Base-by-base conservation (phyloP, 116 monocot genomes). In the Thalassia testudinum region DNA sequence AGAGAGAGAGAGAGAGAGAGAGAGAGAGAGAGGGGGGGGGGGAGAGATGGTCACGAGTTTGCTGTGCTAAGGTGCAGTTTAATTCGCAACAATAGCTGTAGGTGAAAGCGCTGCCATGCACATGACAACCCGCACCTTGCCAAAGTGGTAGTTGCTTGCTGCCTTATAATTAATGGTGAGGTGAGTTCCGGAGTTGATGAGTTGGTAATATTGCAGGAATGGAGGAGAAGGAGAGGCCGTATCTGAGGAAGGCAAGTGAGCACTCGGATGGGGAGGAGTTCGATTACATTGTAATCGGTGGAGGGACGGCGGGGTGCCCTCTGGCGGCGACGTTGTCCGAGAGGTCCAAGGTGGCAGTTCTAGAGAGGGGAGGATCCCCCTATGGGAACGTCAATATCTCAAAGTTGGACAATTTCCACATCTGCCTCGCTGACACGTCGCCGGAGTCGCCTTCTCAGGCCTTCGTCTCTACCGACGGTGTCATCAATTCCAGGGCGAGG, bases 281-380 rank as follows among this genome's bases (percentile, higher is more conserved):
- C 53, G 93, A 87, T 71, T 93, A 93, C 78, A 84, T 93, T n/a
- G 66, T 93, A 5, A 58, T 87, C 20, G 93, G 93, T 4, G 87
- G 93, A 7, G 93, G 93, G 53, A 93, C 93, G 26, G 87, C 87
- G 0, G 93, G 83, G 7, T 93, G 93, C 59, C 93, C 93, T 1
- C 55, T 93, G 58, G 93, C 93, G 15, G 84, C 93, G 17, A 93
- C 93, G 13, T 69, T 93, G 17, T 93, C 93, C 0, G 63, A 59
- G 43, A 84, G 81, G 15, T 84, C 67, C 69, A 78, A 49, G 8
- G 93, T 93, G 38, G 69, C 84, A 28, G 27, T 87, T 34, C 67
- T 93, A 18, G 93, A 93, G 70, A 65, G 93, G 42, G 93, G 87
- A 0, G 87, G 93, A 5, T 73, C 84, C 7, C 93, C 93, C 1